Evolutionary conservation across 176 grass and related monocot genomes (phyloP), one percentile per base, ranked within the genome.

Genomic region (Ananas comosus): DNA sequence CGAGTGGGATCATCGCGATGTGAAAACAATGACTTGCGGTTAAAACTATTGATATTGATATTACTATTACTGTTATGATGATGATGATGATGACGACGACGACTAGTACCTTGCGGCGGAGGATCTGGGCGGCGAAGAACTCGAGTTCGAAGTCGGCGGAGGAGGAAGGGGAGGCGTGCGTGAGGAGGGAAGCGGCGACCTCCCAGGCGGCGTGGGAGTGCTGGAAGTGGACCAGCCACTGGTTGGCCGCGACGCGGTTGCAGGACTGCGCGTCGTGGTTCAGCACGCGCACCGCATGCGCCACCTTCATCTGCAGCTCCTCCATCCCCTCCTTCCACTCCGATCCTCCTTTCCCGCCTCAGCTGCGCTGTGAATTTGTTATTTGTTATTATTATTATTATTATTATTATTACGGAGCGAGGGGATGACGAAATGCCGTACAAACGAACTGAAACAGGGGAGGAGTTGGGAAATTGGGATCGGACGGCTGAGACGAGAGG

Each of bases 91-190:
- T 57, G 53, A 6, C 4, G 53, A 17, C 1, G 53, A 17, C 6
- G 16, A n/a, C 14, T 4, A 17, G 14, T 58, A 86, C 79, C 83
- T 86, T 86, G 79, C 84, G 84, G 13, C 83, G 83, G 52, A 86
- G 84, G 49, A 86, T 86, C 73, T 86, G 84, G 48, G 84, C 84
- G 70, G 84, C 84, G 70, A 86, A 86, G 70, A 86, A 86, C 52
- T 82, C 76, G 27, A 80, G 74, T 66, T 86, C 84, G 48, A 86
- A 77, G 58, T 73, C 75, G 27, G 64, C 9, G 23, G 63, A 53
- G 67, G 19, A 29, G 53, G 69, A 8, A 27, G 79, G 53, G 50
- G 19, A 64, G n/a, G 77, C 13, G 70, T 64, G 65, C 74, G 84
- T 70, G 70, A 86, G 84, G 22, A 86, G 74, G 49, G 84, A 73